phyloP scores from a whole-genome alignment of 495 filamentous ascomycete genomes.

The Pyrenula massariospora region DNA sequence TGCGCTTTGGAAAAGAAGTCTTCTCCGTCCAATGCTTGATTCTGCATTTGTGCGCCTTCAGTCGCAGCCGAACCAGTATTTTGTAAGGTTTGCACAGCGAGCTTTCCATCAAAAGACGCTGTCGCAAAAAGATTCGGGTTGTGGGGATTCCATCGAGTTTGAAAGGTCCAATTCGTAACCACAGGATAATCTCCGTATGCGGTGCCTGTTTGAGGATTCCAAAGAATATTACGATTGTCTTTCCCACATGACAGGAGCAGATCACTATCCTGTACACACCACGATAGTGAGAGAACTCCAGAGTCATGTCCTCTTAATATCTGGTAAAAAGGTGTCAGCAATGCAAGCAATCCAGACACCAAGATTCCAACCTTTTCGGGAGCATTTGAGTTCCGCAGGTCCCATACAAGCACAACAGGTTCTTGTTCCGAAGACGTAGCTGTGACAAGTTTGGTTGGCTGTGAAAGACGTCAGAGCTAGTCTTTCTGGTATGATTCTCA shows the following conservation, averaged over 20 bases:
- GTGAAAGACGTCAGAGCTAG: conserved; percentile 2
- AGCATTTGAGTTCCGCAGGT: conserved; percentile 89
- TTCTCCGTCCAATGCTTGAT: conserved; percentile 71
- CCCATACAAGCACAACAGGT: conserved; percentile 85
- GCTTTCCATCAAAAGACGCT: conserved; percentile 93
- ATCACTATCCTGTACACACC: conserved; percentile 87
- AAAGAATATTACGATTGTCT: conserved; percentile 89
- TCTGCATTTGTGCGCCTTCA: conserved; percentile 35
- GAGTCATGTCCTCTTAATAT: conserved; percentile 81
- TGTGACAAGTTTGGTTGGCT: conserved; percentile 84
- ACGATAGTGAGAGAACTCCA: conserved; percentile 87
- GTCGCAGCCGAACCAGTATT: conserved; percentile 53
- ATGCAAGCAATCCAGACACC: conserved; percentile 1
- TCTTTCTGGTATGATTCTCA: conserved; percentile 5
- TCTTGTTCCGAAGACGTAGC: conserved; percentile 86
- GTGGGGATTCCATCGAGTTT: conserved; percentile 85
- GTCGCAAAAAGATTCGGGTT: conserved; percentile 87
- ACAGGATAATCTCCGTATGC: conserved; percentile 86
- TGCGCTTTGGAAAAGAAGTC: conserved; percentile 96
- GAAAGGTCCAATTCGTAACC: conserved; percentile 97
- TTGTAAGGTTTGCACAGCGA: conserved; percentile 83
- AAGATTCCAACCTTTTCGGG: conserved; percentile 55
- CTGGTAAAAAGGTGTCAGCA: conserved; percentile 16
- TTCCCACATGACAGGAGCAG: conserved; percentile 90
- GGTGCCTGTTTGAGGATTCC: conserved; percentile 88